phyloP scores from a whole-genome alignment of 352 stramenopile genomes.

The Phytophthora sansomeana region DNA sequence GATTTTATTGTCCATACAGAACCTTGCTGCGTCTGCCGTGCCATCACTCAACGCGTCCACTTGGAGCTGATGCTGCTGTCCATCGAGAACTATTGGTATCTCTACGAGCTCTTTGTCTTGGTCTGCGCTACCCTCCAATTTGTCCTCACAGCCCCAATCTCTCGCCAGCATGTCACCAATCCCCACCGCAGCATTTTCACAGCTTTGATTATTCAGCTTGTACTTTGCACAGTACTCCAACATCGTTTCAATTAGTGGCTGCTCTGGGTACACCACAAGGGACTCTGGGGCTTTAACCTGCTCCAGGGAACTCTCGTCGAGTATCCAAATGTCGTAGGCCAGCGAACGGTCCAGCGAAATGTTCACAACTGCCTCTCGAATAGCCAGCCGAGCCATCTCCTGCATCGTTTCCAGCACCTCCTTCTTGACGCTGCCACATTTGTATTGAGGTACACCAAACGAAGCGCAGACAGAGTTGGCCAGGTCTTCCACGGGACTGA shows the following conservation, averaged over 20 bases:
- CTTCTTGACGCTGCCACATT: conserved; percentile 35
- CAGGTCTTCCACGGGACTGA: conserved; percentile 40
- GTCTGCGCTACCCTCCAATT: background rate
- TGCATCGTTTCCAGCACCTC: conserved; percentile 47
- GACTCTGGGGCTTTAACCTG: conserved; percentile 26
- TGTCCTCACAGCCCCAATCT: conserved; percentile 61
- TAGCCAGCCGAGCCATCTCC: conserved; percentile 54
- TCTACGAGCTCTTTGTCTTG: conserved; percentile 19
- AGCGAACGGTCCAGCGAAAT: conserved; percentile 65
- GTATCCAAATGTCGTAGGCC: conserved; percentile 44
- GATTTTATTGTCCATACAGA: conserved; percentile 46
- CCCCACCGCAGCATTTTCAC: conserved; percentile 7
- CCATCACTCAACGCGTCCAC: conserved; percentile 33
- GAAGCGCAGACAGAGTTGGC: conserved; percentile 31
- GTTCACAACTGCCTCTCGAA: conserved; percentile 62
- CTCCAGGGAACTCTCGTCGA: conserved; percentile 20
- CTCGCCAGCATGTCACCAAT: conserved; percentile 43
- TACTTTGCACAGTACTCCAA: conserved; percentile 37
- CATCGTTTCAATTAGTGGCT: conserved; percentile 43
- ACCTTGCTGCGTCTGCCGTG: conserved; percentile 44
- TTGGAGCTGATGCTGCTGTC: conserved; percentile 24
- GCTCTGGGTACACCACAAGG: conserved; percentile 47
- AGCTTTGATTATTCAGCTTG: conserved; percentile 26
- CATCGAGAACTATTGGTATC: conserved; percentile 32
- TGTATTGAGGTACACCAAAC: conserved; percentile 41